phyloP scores from a whole-genome alignment of 306 rosid species.

The Gillenia trifoliata region DNA sequence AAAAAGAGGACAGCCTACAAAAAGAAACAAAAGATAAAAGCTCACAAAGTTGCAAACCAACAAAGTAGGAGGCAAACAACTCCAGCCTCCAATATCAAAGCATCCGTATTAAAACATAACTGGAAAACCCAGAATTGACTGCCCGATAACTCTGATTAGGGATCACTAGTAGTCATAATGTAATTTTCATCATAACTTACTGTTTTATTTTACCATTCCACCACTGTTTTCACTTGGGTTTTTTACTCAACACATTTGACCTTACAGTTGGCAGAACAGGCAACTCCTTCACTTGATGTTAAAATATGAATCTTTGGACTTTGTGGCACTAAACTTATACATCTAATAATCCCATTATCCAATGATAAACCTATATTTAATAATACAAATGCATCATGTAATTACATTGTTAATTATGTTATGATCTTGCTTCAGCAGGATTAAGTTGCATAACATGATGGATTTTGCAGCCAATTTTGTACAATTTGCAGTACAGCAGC shows the following conservation, averaged over 20 bases:
- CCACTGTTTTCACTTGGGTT: background rate
- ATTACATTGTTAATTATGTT: background rate
- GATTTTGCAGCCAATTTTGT: background rate
- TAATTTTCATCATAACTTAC: background rate
- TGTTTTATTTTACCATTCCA: background rate
- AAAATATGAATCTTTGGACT: background rate
- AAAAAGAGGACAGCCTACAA: background rate
- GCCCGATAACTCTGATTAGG: background rate
- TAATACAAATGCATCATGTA: background rate
- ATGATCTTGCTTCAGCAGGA: background rate
- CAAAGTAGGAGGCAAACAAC: background rate
- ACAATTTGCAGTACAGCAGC: background rate
- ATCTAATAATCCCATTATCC: background rate
- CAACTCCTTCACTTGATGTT: background rate
- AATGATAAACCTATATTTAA: background rate
- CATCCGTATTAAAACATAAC: background rate
- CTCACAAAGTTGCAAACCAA: background rate
- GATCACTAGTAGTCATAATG: background rate
- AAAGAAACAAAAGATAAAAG: conserved; percentile 1
- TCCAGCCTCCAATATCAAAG: background rate
- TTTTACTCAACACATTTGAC: background rate
- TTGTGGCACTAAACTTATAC: background rate
- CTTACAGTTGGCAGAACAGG: background rate
- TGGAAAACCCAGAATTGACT: background rate
- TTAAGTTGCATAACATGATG: background rate